These are phyloP conservation scores for Marvania coccoides DNA, from an alignment of 139 green algal genomes.

Conservation along the genomic window DNA sequence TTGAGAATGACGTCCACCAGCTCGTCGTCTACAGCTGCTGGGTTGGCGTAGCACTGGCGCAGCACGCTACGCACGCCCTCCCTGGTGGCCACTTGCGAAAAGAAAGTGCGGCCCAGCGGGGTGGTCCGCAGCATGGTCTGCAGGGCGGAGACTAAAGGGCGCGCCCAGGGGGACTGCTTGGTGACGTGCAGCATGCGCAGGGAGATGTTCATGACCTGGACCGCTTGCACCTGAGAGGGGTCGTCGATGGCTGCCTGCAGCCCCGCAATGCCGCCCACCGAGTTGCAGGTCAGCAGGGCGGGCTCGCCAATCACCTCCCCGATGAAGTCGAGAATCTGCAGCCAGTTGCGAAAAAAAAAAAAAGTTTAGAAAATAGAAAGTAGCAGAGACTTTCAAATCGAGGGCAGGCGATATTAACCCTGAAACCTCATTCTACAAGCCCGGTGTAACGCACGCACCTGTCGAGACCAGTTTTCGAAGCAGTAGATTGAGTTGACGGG, in stretches of 20 bases:
- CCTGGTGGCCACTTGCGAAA: constrained; percentile 57
- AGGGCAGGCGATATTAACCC: no score
- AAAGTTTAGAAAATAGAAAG: no score
- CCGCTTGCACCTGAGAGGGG: constrained; percentile 52
- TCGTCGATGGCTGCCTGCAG: constrained; percentile 51
- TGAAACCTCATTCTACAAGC: no score
- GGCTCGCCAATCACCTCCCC: constrained; percentile 40
- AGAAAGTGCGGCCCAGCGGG: constrained; percentile 65
- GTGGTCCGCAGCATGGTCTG: constrained; percentile 67
- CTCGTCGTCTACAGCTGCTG: constrained; percentile 81
- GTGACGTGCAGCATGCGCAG: constrained; percentile 58
- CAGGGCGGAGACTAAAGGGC: constrained; percentile 60
- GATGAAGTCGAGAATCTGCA: constrained; percentile 81
- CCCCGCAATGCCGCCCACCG: constrained; percentile 31
- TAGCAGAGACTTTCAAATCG: no score
- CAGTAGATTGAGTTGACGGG: constrained; percentile 61
- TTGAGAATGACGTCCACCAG: constrained; percentile 85
- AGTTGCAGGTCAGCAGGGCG: constrained; percentile 79
- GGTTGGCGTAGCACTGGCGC: constrained; percentile 79
- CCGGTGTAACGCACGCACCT: no score
- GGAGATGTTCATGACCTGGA: constrained; percentile 77
- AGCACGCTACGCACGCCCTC: constrained; percentile 77
- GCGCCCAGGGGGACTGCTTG: constrained; percentile 43
- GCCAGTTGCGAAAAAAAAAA: no score
- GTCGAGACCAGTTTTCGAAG: constrained; percentile 50